These are phyloP conservation scores for Patellifolia procumbens DNA, from an alignment of 179 eudicot species.

Conservation along the genomic window DNA sequence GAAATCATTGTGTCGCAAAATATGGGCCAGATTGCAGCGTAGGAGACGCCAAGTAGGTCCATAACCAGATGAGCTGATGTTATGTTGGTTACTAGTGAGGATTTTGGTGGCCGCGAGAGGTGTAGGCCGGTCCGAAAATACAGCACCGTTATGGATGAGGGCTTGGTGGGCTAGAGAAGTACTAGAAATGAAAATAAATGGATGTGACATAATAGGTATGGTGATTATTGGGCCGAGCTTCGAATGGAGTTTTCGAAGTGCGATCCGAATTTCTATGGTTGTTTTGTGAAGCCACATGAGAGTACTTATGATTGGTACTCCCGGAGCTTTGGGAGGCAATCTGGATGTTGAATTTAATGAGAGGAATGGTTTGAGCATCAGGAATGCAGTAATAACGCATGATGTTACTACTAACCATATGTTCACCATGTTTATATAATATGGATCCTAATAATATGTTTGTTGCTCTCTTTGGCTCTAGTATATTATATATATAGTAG, in stretches of 20 bases:
- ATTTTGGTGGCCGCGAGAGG: constrained; percentile 18
- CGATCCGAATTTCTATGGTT: constrained; percentile 3
- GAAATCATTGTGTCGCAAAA: constrained; percentile 30
- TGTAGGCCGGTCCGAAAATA: constrained; percentile 29
- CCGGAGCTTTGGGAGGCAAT: constrained; percentile 23
- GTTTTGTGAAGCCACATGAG: constrained; percentile 14
- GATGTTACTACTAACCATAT: too few species aligned
- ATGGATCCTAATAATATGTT: too few species aligned
- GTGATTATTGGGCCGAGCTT: constrained; percentile 27
- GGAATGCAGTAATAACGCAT: constrained; percentile 11
- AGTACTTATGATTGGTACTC: constrained; percentile 11
- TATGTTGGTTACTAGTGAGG: constrained; percentile 25
- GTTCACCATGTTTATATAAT: too few species aligned
- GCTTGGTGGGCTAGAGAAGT: constrained; percentile 27
- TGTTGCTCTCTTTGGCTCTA: too few species aligned
- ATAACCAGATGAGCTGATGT: constrained; percentile 24
- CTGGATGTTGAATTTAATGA: neutral
- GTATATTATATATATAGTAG: too few species aligned
- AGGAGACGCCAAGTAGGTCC: constrained; percentile 28
- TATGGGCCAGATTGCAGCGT: constrained; percentile 20
- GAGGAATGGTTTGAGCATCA: neutral
- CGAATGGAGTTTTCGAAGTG: constrained; percentile 6
- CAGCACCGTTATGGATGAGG: constrained; percentile 25
- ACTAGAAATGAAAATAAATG: constrained; percentile 23
- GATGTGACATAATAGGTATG: too few species aligned